phyloP scores from a whole-genome alignment of 257 asterid species.

The Leptodermis oblonga region DNA sequence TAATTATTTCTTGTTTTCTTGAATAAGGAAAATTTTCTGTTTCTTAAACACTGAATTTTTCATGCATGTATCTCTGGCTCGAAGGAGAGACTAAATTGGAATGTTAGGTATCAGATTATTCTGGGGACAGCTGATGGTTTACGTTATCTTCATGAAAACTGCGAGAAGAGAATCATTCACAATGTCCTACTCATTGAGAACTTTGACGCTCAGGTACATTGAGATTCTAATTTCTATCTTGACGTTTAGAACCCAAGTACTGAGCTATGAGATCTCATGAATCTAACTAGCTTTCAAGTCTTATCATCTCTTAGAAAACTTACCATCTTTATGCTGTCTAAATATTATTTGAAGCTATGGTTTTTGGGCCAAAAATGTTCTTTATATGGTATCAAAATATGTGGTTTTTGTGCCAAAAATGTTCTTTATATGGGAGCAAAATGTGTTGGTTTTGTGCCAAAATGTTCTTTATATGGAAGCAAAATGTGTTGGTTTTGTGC shows the following conservation, averaged over 20 bases:
- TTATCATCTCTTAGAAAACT: neutral
- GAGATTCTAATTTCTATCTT: neutral
- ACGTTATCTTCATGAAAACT: conserved; percentile 54
- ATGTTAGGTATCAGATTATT: conserved; percentile 49
- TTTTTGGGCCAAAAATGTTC: too few species aligned
- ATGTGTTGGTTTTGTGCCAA: too few species aligned
- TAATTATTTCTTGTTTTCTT: too few species aligned
- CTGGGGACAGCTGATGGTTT: conserved; percentile 68
- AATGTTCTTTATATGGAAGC: too few species aligned
- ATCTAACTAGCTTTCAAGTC: neutral
- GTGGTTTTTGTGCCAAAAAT: too few species aligned
- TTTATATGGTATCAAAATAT: too few species aligned
- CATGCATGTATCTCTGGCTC: conserved; percentile 31
- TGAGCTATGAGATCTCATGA: neutral
- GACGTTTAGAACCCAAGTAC: too few species aligned
- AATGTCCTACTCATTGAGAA: conserved; percentile 59
- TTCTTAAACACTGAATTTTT: neutral
- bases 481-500: too few species aligned
- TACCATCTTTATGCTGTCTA: neutral
- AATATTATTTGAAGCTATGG: neutral
- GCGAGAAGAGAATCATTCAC: conserved; percentile 59
- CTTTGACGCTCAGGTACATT: conserved; percentile 68
- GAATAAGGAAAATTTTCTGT: neutral
- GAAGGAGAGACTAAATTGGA: conserved; percentile 42
- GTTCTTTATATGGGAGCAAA: too few species aligned